phyloP scores from a whole-genome alignment of 345 rosid species.

The Arabidopsis arenosa region DNA sequence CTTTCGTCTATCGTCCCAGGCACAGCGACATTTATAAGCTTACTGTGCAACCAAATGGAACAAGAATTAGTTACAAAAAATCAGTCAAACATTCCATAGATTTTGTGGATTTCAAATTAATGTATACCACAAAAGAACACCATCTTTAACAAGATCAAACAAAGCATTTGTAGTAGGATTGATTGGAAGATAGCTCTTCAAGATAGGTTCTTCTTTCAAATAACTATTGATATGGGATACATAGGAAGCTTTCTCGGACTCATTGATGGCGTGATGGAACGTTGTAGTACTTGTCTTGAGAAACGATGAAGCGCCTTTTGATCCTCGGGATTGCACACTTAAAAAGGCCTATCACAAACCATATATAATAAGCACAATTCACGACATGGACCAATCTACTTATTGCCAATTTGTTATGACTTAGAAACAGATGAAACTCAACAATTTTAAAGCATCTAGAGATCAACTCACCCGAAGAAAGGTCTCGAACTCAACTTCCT shows the following conservation, averaged over 20 bases:
- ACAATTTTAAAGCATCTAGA: neutral
- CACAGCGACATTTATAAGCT: conserved; percentile 86
- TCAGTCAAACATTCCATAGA: neutral
- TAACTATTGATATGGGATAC: conserved; percentile 77
- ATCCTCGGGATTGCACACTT: conserved; percentile 61
- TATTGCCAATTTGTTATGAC: neutral
- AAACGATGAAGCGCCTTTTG: conserved; percentile 62
- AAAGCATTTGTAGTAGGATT: conserved; percentile 67
- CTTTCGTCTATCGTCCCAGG: conserved; percentile 91
- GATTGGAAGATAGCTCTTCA: conserved; percentile 71
- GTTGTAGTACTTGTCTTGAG: conserved; percentile 83
- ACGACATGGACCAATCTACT: neutral
- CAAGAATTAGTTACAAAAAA: neutral
- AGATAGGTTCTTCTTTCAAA: conserved; percentile 73
- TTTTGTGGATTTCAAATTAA: neutral
- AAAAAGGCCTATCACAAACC: conserved; percentile 55
- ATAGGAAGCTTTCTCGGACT: conserved; percentile 77
- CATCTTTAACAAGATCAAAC: conserved; percentile 81
- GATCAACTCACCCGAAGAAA: conserved; percentile 73
- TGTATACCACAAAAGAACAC: conserved; percentile 87
- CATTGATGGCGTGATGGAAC: conserved; percentile 73
- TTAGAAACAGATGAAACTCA: neutral
- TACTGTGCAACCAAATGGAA: conserved; percentile 50
- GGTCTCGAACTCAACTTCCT: conserved; percentile 78
- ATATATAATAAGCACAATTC: neutral